Evolutionary conservation across 805 yeast genomes (phyloP).

Genomic region (Babjeviella inositovora): DNA sequence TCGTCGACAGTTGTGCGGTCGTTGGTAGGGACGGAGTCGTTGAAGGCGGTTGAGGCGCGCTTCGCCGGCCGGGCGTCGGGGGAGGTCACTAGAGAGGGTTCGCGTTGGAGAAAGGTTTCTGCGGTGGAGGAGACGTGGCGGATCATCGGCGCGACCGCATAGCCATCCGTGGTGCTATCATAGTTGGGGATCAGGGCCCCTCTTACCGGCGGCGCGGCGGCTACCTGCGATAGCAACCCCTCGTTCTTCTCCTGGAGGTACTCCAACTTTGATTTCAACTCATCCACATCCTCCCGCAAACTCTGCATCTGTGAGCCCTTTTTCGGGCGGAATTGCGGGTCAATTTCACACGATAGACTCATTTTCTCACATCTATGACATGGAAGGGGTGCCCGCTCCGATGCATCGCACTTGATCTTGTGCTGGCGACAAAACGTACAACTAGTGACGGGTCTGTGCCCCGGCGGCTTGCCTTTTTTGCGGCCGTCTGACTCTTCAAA

Average conservation of each 20-base stretch:
- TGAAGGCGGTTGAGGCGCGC: conserved; percentile 1
- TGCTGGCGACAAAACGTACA: conserved; percentile 93
- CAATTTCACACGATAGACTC: conserved; percentile 73
- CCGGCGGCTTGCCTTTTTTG: too few species aligned
- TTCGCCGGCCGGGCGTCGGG: conserved; percentile 1
- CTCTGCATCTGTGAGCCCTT: conserved; percentile 84
- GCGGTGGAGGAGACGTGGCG: conserved; percentile 1
- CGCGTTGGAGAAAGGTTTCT: conserved; percentile 1
- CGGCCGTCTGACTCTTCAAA: too few species aligned
- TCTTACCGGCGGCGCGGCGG: conserved; percentile 25
- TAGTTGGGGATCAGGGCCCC: too few species aligned
- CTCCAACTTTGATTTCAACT: conserved; percentile 57
- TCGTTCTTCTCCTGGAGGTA: conserved; percentile 46
- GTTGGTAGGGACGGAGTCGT: conserved; percentile 1
- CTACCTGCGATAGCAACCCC: conserved; percentile 46
- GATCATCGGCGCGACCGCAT: conserved; percentile 1
- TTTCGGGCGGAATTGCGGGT: conserved; percentile 81
- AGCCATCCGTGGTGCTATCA: conserved; percentile 1
- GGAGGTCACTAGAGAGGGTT: background rate
- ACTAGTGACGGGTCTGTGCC: conserved; percentile 80
- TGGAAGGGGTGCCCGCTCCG: conserved; percentile 65
- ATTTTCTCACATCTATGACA: conserved; percentile 74
- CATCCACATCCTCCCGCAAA: conserved; percentile 73
- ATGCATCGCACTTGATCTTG: conserved; percentile 85
- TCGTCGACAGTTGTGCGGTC: conserved; percentile 2